phyloP scores from a whole-genome alignment of 768 basidiomycete genomes.

The Tylopilus sp. region DNA sequence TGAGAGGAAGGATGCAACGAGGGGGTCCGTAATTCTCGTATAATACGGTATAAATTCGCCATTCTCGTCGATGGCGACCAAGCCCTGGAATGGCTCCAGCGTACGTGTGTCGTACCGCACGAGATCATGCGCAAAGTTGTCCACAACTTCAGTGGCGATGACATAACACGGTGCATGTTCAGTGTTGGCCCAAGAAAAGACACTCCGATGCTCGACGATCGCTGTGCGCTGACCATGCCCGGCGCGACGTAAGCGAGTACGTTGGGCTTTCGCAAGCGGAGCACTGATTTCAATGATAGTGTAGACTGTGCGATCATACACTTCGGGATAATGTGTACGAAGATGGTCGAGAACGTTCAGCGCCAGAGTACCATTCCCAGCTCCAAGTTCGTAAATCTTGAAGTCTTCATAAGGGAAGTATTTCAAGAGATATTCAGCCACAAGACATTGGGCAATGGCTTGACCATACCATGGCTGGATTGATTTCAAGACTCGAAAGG shows the following conservation, averaged over 20 bases:
- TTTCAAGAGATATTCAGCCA: slow-evolving; percentile 89
- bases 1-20: slow-evolving; percentile 74
- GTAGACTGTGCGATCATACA: slow-evolving; percentile 90
- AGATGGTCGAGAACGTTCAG: slow-evolving; percentile 83
- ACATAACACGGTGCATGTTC: slow-evolving; percentile 89
- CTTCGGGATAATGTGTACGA: slow-evolving; percentile 75
- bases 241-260: slow-evolving; percentile 52
- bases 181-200: slow-evolving; percentile 78
- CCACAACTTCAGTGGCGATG: slow-evolving; percentile 95
- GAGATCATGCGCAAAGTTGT: slow-evolving; percentile 96
- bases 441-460: slow-evolving; percentile 84
- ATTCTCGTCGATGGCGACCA: slow-evolving; percentile 71
- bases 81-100: slow-evolving; percentile 77
- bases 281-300: slow-evolving; percentile 93
- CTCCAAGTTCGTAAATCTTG: slow-evolving; percentile 95
- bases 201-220: slow-evolving; percentile 67
- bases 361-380: slow-evolving; percentile 95
- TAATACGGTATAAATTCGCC: slow-evolving; percentile 87
- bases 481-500: slow-evolving; percentile 7
- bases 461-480: slow-evolving; percentile 90
- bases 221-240: slow-evolving; percentile 43
- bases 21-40: slow-evolving; percentile 78
- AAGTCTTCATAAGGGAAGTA: slow-evolving; percentile 97
- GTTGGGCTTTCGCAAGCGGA: slow-evolving; percentile 71
- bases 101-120: slow-evolving; percentile 84